Percentiles rank a stretch among this genome's conserved stretches.
Conservation (phyloP, 352 stramenopile species). For the Globisporangium abappressorium region DNA sequence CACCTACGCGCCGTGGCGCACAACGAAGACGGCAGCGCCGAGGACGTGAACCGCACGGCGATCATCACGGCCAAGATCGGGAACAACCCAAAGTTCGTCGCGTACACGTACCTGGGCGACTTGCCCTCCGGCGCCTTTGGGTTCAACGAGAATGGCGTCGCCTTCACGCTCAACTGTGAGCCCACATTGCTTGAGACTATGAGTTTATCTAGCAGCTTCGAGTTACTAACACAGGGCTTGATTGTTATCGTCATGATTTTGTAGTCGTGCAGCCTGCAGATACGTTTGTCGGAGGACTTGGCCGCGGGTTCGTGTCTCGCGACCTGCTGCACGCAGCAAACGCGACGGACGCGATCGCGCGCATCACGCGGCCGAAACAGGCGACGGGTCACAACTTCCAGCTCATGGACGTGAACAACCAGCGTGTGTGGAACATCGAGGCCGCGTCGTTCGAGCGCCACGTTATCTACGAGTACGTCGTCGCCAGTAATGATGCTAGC, state of each 20-base stretch:
- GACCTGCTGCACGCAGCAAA: constrained; percentile 47
- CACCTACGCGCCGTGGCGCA: constrained; percentile 54
- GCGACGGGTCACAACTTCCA: constrained; percentile 76
- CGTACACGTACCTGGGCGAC: constrained; percentile 72
- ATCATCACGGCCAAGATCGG: constrained; percentile 63
- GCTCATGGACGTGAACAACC: constrained; percentile 54
- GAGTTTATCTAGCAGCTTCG: neutral
- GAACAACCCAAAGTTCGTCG: constrained; percentile 51
- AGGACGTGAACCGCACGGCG: constrained; percentile 62
- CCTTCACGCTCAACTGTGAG: constrained; percentile 80
- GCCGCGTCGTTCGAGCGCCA: constrained; percentile 59
- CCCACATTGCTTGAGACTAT: neutral
- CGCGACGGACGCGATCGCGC: constrained; percentile 44
- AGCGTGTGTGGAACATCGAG: constrained; percentile 66
- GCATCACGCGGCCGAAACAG: constrained; percentile 48
- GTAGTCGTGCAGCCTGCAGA: constrained; percentile 65
- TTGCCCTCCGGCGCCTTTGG: constrained; percentile 70
- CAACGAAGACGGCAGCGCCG: constrained; percentile 59
- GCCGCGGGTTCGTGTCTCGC: constrained; percentile 67
- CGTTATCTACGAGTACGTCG: constrained; percentile 35
- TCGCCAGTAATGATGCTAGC: too few species aligned
- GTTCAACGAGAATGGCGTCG: constrained; percentile 64
- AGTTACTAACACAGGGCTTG: neutral
- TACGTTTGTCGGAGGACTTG: constrained; percentile 54
- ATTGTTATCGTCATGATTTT: neutral